Evolutionary conservation across 1,284 basidiomycete species (phyloP).

Genomic region (Rhizoctonia solani): DNA sequence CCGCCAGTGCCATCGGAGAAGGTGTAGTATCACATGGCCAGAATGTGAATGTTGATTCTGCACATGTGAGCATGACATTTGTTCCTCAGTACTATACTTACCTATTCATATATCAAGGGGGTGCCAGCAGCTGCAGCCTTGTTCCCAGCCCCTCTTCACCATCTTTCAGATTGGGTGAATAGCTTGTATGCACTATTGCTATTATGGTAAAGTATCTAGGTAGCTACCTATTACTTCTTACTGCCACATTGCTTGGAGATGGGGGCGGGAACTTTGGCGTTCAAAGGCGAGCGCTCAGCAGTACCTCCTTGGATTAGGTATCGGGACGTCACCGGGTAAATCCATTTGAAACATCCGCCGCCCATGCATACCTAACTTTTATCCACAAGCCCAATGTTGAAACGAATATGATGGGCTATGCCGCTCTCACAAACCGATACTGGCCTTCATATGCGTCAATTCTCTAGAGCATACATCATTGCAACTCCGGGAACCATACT

Average conservation of each 20-base stretch:
- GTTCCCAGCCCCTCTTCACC: conserved; percentile 3
- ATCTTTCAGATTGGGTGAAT: conserved; percentile 16
- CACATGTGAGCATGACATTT: conserved; percentile 25
- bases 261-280: conserved; percentile 9
- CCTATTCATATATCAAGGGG: neutral
- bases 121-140: neutral
- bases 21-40: conserved; percentile 16
- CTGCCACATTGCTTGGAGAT: neutral
- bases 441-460: conserved; percentile 71
- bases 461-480: conserved; percentile 73
- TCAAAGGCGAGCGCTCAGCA: conserved; percentile 6
- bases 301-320: conserved; percentile 4
- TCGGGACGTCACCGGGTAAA: conserved; percentile 42
- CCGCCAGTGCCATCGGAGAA: conserved; percentile 1
- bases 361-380: too few relatives aligned
- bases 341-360: neutral
- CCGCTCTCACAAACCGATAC: conserved; percentile 69
- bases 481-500: conserved; percentile 58
- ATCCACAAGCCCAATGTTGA: conserved; percentile 46
- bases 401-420: conserved; percentile 83
- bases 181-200: neutral
- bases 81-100: conserved; percentile 7
- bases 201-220: neutral
- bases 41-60: neutral
- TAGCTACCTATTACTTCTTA: conserved; percentile 2